Evolutionary conservation across 148 eudicot genomes (phyloP).

Genomic region (Silene conica): DNA sequence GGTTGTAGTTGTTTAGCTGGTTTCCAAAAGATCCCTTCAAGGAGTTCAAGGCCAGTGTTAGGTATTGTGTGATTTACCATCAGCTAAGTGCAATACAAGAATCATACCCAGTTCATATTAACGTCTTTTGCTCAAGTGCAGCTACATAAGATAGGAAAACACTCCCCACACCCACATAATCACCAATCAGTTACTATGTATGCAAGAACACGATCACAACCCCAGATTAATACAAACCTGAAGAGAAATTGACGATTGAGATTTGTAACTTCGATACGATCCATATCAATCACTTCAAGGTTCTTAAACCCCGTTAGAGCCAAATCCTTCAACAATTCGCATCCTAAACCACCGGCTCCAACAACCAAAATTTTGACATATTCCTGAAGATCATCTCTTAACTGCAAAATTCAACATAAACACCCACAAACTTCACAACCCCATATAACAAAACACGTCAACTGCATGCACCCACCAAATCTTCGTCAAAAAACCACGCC

Average conservation of each 20-base stretch:
- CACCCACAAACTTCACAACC: conserved; percentile 11
- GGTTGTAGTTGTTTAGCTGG: background rate
- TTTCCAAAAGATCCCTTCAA: background rate
- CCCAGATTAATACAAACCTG: conserved; percentile 43
- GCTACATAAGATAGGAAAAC: background rate
- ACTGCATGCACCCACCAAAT: background rate
- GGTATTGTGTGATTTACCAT: background rate
- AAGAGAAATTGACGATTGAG: conserved; percentile 95
- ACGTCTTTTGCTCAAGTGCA: background rate
- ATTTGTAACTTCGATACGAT: conserved; percentile 87
- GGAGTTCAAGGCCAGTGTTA: background rate
- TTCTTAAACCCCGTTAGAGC: conserved; percentile 85
- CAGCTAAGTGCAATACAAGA: conserved; percentile 2
- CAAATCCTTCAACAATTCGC: conserved; percentile 86
- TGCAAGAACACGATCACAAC: background rate
- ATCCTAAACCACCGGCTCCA: conserved; percentile 94
- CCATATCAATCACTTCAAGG: conserved; percentile 96
- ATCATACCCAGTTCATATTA: background rate
- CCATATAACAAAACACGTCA: conserved; percentile 14
- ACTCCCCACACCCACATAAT: background rate
- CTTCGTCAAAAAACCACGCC: conserved; percentile 14
- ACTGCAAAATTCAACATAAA: conserved; percentile 36
- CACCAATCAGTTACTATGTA: background rate
- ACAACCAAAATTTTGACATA: conserved; percentile 74
- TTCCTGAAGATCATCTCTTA: conserved; percentile 66